Conservation (phyloP, 2,329 filamentous ascomycete species). For the Colletotrichum sp. region DNA sequence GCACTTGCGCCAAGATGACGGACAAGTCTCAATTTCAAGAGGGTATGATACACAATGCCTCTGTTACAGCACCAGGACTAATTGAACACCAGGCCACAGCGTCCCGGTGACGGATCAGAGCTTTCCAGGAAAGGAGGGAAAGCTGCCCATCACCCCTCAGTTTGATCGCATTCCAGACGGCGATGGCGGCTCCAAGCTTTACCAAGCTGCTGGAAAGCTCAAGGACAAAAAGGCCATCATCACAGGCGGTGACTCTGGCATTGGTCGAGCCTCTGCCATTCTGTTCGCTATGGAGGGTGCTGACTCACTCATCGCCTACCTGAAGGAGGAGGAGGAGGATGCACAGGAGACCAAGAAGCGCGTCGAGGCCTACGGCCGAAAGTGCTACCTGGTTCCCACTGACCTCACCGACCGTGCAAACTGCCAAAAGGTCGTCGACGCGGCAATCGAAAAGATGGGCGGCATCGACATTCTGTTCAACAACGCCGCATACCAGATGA, state of each 20-base stretch:
- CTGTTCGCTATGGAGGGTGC: conserved; percentile 85
- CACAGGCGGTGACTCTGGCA: conserved; percentile 81
- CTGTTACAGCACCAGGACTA: background rate
- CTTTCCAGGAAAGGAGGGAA: conserved; percentile 47
- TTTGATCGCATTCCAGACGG: conserved; percentile 71
- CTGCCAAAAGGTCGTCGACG: conserved; percentile 73
- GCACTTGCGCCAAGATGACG: background rate
- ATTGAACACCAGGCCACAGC: conserved; percentile 33
- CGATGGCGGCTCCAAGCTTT: conserved; percentile 71
- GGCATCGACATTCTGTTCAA: conserved; percentile 77
- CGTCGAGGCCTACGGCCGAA: conserved; percentile 70
- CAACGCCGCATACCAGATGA: conserved; percentile 74
- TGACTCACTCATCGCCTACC: conserved; percentile 74
- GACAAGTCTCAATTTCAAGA: conserved; percentile 24
- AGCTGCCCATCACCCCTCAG: conserved; percentile 61
- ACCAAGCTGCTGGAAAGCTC: conserved; percentile 79
- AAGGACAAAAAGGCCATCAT: conserved; percentile 78
- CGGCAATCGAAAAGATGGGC: conserved; percentile 69
- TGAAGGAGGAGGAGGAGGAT: conserved; percentile 78
- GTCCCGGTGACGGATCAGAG: conserved; percentile 45
- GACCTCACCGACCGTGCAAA: conserved; percentile 71
- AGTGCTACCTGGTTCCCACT: conserved; percentile 67
- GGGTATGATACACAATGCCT: background rate
- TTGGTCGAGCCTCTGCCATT: conserved; percentile 77
- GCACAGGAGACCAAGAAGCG: conserved; percentile 75